These are phyloP conservation scores for Pascua sp. DNA, from an alignment of 1,284 basidiomycete species.

Conservation along the genomic window DNA sequence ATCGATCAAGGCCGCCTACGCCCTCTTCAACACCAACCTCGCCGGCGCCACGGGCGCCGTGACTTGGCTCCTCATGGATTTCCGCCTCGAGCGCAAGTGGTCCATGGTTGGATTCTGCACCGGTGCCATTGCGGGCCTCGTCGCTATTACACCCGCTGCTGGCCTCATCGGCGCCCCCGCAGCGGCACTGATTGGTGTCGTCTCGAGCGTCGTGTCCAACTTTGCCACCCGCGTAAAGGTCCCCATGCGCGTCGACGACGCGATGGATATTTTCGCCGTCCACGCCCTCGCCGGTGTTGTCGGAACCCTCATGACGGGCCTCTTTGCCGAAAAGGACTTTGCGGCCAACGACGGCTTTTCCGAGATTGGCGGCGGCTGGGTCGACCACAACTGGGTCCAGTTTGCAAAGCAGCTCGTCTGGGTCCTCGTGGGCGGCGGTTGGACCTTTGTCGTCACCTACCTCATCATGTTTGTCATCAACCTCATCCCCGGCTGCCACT, in stretches of 20 bases:
- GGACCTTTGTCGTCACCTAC: slow-evolving; percentile 56
- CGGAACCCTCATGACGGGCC: slow-evolving; percentile 62
- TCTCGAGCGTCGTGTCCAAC: slow-evolving; percentile 74
- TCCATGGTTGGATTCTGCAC: slow-evolving; percentile 83
- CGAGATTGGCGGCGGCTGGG: slow-evolving; percentile 64
- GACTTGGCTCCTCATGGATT: slow-evolving; percentile 87
- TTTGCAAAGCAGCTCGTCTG: slow-evolving; percentile 82
- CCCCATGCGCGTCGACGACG: slow-evolving; percentile 48
- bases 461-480: slow-evolving; percentile 60
- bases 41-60: slow-evolving; percentile 59
- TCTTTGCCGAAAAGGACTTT: slow-evolving; percentile 73
- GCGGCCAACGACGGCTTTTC: slow-evolving; percentile 63
- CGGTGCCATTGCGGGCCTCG: slow-evolving; percentile 63
- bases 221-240: slow-evolving; percentile 76
- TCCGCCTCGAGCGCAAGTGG: slow-evolving; percentile 70
- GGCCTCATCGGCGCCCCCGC: slow-evolving; percentile 53
- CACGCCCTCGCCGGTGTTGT: slow-evolving; percentile 87
- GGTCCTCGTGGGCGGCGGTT: slow-evolving; percentile 63
- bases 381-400: slow-evolving; percentile 67
- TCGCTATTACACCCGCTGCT: slow-evolving; percentile 69
- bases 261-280: slow-evolving; percentile 75
- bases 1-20: slow-evolving; percentile 80
- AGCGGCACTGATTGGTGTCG: slow-evolving; percentile 67
- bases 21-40: slow-evolving; percentile 80
- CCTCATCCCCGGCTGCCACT: slow-evolving; percentile 68